Base-by-base conservation (phyloP, 768 basidiomycete genomes). In the Suillus cothurnatus region DNA sequence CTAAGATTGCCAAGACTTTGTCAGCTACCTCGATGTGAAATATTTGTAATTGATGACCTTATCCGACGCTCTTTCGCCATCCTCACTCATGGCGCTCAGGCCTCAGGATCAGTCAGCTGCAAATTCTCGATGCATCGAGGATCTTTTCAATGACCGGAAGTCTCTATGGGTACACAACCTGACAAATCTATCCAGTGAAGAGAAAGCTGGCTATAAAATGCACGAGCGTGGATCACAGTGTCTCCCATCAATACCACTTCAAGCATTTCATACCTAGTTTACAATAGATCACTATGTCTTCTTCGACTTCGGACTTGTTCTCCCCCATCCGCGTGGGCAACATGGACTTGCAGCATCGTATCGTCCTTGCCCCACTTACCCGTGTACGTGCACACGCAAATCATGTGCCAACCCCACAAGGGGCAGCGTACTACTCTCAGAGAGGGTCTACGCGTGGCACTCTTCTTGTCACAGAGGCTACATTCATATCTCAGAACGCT, bases 401-500 rank as follows among this genome's bases (percentile, higher is more conserved):
- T 12, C 80, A 82, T 62, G 78, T 81, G 3, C 81, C 74, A 3
- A 74, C 78, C 3, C 77, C 76, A 9, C 65, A 82, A 4, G 76
- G 77, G 28, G 71, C 76, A 47, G 74, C 78, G 23, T 86, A 85
- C 71, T 87, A 86, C 67, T 62, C 73, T 3, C 86, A 87, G 68
- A 81, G 86, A 0, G 79, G 76, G 6, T 75, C 77, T 39, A 68
- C 73, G 0, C 81, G 83, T 0, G 88, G 88, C 0, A 87, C 84
- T 0, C 73, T 90, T 14, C 73, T 87, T 52, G 81, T 91, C 63
- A 74, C 85, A 2, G 88, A 91, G 73, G 87, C 80, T 0, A 86
- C 86, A 2, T 76, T 82, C 60, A 83, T 91, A 56, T 80, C 83
- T 0, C 71, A 74, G 2, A 69, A 81, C 19, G 86, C 87, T 0